Evolutionary conservation across 768 basidiomycete genomes (phyloP), one percentile per base, ranked within the genome.

Genomic region (Lactarius sanguifluus): DNA sequence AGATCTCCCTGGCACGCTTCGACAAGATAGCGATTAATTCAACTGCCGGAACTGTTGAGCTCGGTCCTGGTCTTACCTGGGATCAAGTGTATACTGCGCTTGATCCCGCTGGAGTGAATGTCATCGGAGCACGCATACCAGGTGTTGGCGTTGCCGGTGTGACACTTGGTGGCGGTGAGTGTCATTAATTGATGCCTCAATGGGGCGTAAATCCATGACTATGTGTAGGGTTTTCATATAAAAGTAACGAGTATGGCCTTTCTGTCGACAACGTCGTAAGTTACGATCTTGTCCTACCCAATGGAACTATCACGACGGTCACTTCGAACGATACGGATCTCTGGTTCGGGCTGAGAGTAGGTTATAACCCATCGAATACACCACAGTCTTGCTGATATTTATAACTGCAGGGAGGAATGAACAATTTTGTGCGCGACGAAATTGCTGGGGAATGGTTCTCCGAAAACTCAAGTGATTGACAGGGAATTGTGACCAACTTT

Each of bases 181-280:
- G n/a, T 25, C 69, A 64, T 28, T 70, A 61, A 61, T 15, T 47
- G 57, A 13, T 36, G 10, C 25, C 43, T n/a, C 32, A 16, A 47
- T 9, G n/a, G 45, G 45, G 20, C n/a, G 45, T 47, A 47, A n/a
- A 47, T n/a, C 45, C n/a, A 23, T 23, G 45, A 47, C n/a, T n/a
- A 1, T 23, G 10, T 20, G 40, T 10, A 64, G 78, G 79, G 5
- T 79, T 75, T 66, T 77, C 77, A 0, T 57, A 67, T 47, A 70
- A 73, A 57, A 74, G 73, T 6, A 77, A 73, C 58, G 71, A 74
- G 57, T 72, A 72, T 57, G 77, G 79, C 9, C 65, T 79, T 32
- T 71, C 72, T 1, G 68, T 79, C 36, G 78, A 79, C 66, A 77
- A 78, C 59, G 57, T 79, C 36, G 65, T 65, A 16, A 70, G 61